Conservation (phyloP, 495 filamentous ascomycete genomes). For the Recurvomyces mirabilis region DNA sequence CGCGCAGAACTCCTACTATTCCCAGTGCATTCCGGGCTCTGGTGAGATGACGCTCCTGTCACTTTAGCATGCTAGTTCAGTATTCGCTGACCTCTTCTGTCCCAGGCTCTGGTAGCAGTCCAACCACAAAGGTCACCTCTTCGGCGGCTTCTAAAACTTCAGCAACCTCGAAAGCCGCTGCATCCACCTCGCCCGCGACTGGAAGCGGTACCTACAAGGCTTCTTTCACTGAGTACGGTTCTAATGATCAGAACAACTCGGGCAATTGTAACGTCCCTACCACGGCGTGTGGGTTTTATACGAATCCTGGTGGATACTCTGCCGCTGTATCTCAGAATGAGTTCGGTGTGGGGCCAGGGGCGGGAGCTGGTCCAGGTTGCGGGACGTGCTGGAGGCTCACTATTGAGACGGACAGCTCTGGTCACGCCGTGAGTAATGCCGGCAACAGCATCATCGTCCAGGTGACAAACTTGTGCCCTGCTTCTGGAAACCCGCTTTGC, state of each 20-base stretch:
- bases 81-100: no score
- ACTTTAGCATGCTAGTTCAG: no score
- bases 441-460: slow-evolving; percentile 26
- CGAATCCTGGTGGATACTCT: slow-evolving; percentile 12
- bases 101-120: no score
- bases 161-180: background rate
- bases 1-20: slow-evolving; percentile 17
- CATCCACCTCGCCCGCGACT: slow-evolving; percentile 1
- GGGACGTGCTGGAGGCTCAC: slow-evolving; percentile 30
- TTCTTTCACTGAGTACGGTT: slow-evolving; percentile 23
- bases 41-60: no score
- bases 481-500: slow-evolving; percentile 28
- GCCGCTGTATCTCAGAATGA: slow-evolving; percentile 32
- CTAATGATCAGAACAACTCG: slow-evolving; percentile 9
- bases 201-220: slow-evolving; percentile 14
- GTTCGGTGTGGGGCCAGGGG: slow-evolving; percentile 30
- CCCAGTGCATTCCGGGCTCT: slow-evolving; percentile 14
- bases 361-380: slow-evolving; percentile 29
- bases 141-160: slow-evolving; percentile 1
- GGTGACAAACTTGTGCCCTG: slow-evolving; percentile 33
- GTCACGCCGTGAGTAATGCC: slow-evolving; percentile 19
- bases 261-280: slow-evolving; percentile 18
- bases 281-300: slow-evolving; percentile 21
- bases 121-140: background rate
- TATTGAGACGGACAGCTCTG: slow-evolving; percentile 20